Evolutionary conservation across 1,284 basidiomycete genomes (phyloP).

Genomic region (Heterobasidion parviporum): DNA sequence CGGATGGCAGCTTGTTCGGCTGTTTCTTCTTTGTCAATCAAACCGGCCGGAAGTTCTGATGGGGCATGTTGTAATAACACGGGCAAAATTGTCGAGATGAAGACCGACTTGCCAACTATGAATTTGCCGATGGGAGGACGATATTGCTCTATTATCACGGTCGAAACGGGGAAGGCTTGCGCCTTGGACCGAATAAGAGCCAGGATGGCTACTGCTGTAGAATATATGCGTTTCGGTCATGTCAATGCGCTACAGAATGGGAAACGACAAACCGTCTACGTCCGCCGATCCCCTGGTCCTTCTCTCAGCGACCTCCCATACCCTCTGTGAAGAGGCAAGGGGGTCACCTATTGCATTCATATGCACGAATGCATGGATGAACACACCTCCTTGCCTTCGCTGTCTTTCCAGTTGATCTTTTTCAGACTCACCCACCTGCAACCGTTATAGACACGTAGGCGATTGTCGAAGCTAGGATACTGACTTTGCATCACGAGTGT

Average conservation of each 20-base stretch:
- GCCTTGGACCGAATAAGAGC: slow-evolving; percentile 70
- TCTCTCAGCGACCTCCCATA: slow-evolving; percentile 83
- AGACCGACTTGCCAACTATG: slow-evolving; percentile 50
- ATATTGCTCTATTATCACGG: slow-evolving; percentile 85
- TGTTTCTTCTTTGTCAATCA: slow-evolving; percentile 79
- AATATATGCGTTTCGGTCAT: not conserved
- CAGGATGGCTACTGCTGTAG: slow-evolving; percentile 73
- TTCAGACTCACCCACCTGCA: slow-evolving; percentile 70
- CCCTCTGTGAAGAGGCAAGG: slow-evolving; percentile 35
- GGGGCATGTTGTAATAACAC: not conserved
- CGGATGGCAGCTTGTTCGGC: slow-evolving; percentile 73
- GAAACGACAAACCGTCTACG: slow-evolving; percentile 58
- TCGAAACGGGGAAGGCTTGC: slow-evolving; percentile 58
- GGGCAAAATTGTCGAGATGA: not conserved
- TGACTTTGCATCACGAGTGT: slow-evolving; percentile 53
- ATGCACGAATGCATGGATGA: slow-evolving; percentile 5
- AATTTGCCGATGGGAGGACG: slow-evolving; percentile 72
- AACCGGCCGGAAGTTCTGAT: slow-evolving; percentile 77
- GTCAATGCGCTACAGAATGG: not conserved
- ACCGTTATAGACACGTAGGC: not conserved
- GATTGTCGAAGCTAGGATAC: slow-evolving; percentile 10
- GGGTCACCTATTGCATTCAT: not conserved
- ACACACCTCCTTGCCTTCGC: slow-evolving; percentile 60
- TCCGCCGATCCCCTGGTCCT: slow-evolving; percentile 67
- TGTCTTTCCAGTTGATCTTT: slow-evolving; percentile 68